Percentiles rank a stretch among this genome's conserved stretches.
phyloP scores from a whole-genome alignment of 495 filamentous ascomycete genomes.

The Penicillium turbatum region DNA sequence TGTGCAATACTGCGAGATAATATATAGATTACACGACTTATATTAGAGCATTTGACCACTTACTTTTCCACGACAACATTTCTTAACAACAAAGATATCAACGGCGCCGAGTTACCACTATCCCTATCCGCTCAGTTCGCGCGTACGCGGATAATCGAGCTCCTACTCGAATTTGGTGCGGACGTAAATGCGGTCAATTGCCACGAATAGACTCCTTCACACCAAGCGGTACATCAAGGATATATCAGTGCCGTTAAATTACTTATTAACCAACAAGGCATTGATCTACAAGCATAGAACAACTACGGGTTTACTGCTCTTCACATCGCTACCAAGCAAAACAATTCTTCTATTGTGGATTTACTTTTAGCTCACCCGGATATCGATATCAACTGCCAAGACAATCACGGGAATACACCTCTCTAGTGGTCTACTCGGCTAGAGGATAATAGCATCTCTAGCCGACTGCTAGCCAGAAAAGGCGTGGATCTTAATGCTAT shows the following conservation, averaged over 20 bases:
- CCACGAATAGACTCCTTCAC: neutral
- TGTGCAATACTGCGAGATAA: conserved; percentile 4
- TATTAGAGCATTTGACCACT: neutral
- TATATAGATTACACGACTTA: neutral
- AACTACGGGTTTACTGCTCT: neutral
- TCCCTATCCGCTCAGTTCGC: neutral
- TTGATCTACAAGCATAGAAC: neutral
- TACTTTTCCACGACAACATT: neutral
- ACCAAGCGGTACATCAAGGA: conserved; percentile 1
- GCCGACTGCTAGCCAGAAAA: neutral
- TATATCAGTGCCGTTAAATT: neutral
- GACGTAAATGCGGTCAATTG: neutral
- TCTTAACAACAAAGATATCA: neutral
- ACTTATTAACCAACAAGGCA: neutral
- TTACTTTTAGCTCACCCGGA: too few species aligned
- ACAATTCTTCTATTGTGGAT: neutral
- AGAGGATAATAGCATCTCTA: too few species aligned
- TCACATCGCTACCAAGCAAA: neutral
- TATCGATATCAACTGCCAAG: neutral
- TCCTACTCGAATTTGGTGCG: conserved; percentile 1
- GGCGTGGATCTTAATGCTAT: neutral
- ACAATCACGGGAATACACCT: neutral
- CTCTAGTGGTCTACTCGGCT: neutral
- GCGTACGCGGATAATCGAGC: neutral
- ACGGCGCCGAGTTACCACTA: conserved; percentile 3